A percentile compares a stretch with the other conserved stretches of the same genome.
These are phyloP conservation scores for Mycena latifolia DNA, from an alignment of 768 basidiomycete species.

Conservation along the genomic window DNA sequence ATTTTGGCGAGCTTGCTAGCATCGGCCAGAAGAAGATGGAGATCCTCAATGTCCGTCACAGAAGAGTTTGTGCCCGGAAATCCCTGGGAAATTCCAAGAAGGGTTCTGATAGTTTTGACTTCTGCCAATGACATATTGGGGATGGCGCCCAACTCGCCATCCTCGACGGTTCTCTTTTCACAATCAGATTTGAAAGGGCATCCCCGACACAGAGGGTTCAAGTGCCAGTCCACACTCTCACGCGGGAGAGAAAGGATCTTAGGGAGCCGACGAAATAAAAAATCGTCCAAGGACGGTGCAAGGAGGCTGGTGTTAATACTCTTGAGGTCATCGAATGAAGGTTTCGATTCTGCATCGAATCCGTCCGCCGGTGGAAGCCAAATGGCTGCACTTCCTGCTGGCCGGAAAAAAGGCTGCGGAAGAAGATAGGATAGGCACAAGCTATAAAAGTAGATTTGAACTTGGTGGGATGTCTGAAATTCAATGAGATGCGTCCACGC, in stretches of 20 bases:
- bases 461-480: constrained; percentile 60
- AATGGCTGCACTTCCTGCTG: constrained; percentile 53
- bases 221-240: constrained; percentile 58
- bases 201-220: constrained; percentile 60
- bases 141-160: constrained; percentile 57
- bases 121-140: constrained; percentile 63
- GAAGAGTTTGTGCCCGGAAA: constrained; percentile 8
- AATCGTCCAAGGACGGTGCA: constrained; percentile 53
- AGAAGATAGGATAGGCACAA: constrained; percentile 57
- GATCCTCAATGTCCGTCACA: constrained; percentile 63
- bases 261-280: constrained; percentile 60
- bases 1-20: constrained; percentile 44
- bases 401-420: constrained; percentile 45
- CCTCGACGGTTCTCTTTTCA: constrained; percentile 45
- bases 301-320: constrained; percentile 53
- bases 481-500: not conserved
- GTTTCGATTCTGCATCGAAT: constrained; percentile 43
- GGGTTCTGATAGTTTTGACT: constrained; percentile 52
- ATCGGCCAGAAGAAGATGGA: constrained; percentile 51
- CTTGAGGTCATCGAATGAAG: constrained; percentile 55
- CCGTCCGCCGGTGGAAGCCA: constrained; percentile 61
- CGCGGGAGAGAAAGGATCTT: constrained; percentile 49
- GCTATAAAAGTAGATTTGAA: constrained; percentile 66
- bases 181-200: constrained; percentile 58
- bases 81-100: constrained; percentile 46